Conservation (phyloP, 495 filamentous ascomycete species). For the Parachaetomium inaequale region DNA sequence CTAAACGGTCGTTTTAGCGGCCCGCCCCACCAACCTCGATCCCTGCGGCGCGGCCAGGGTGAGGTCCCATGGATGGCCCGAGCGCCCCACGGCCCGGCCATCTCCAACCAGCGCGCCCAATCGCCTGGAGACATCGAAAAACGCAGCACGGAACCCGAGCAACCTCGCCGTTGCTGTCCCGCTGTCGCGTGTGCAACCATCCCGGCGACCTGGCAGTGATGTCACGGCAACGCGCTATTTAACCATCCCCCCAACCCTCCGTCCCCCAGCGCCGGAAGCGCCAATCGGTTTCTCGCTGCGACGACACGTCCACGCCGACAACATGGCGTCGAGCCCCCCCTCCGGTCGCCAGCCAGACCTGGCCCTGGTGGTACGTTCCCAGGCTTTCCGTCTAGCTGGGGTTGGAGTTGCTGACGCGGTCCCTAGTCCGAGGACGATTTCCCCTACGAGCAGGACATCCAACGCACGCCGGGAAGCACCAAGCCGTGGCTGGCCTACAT, state of each 20-base stretch:
- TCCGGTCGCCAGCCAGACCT: slow-evolving; percentile 54
- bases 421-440: slow-evolving; percentile 76
- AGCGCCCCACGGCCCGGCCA: slow-evolving; percentile 8
- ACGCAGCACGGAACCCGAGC: slow-evolving; percentile 23
- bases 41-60: neutral
- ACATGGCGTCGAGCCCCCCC: slow-evolving; percentile 31
- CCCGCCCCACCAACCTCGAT: slow-evolving; percentile 5
- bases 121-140: slow-evolving; percentile 28
- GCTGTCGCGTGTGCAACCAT: slow-evolving; percentile 26
- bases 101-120: slow-evolving; percentile 18
- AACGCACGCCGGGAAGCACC: slow-evolving; percentile 77
- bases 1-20: neutral
- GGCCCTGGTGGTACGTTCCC: slow-evolving; percentile 69
- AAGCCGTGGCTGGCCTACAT: slow-evolving; percentile 97
- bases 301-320: slow-evolving; percentile 1
- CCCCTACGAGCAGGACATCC: slow-evolving; percentile 93
- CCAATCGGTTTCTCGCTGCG: slow-evolving; percentile 11
- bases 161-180: slow-evolving; percentile 19
- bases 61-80: slow-evolving; percentile 13
- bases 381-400: neutral
- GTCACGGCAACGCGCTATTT: slow-evolving; percentile 29
- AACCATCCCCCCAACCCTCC: slow-evolving; percentile 2
- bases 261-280: slow-evolving; percentile 15
- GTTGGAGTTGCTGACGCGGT: slow-evolving; percentile 2
- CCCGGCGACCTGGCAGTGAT: slow-evolving; percentile 30